Percentiles rank a stretch among this genome's conserved stretches.
These are phyloP conservation scores for Puccinia coronata DNA, from an alignment of 1,284 basidiomycete genomes.

Conservation along the genomic window DNA sequence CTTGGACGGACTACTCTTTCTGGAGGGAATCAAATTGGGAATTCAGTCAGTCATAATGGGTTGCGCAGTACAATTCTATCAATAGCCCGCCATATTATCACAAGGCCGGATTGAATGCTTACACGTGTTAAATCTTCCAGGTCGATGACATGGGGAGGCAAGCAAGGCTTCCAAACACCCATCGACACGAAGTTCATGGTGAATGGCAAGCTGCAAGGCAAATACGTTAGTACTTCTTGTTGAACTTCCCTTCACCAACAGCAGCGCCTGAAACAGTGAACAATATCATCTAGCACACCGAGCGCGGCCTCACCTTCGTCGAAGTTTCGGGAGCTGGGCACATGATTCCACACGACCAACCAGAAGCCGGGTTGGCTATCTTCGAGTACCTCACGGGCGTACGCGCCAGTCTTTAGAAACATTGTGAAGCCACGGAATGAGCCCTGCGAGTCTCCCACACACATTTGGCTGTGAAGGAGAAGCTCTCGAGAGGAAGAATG, in stretches of 20 bases:
- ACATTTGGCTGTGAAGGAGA: neutral
- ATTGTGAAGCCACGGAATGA: neutral
- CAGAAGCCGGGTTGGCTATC: constrained; percentile 53
- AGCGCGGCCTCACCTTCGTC: constrained; percentile 26
- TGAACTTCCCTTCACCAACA: neutral
- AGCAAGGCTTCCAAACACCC: constrained; percentile 55
- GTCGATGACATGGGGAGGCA: constrained; percentile 56
- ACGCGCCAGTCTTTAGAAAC: neutral
- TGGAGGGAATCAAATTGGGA: constrained; percentile 5
- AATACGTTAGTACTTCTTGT: neutral
- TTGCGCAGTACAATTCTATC: neutral
- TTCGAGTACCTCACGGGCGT: constrained; percentile 55
- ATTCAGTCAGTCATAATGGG: constrained; percentile 13
- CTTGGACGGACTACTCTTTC: constrained; percentile 4
- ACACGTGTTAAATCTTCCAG: constrained; percentile 49
- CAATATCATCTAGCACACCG: neutral
- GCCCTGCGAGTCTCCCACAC: neutral
- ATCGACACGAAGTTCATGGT: constrained; percentile 51
- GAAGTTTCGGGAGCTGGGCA: constrained; percentile 50
- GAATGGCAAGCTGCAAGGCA: constrained; percentile 25
- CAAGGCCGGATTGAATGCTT: neutral
- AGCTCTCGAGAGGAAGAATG: neutral
- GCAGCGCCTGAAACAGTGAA: too few relatives aligned
- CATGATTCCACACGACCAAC: constrained; percentile 57
- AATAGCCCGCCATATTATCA: too few relatives aligned